Evolutionary conservation across 208 protist species (phyloP), one percentile per base, ranked within the genome.

Genomic region (Herpetomonas tarakana): DNA sequence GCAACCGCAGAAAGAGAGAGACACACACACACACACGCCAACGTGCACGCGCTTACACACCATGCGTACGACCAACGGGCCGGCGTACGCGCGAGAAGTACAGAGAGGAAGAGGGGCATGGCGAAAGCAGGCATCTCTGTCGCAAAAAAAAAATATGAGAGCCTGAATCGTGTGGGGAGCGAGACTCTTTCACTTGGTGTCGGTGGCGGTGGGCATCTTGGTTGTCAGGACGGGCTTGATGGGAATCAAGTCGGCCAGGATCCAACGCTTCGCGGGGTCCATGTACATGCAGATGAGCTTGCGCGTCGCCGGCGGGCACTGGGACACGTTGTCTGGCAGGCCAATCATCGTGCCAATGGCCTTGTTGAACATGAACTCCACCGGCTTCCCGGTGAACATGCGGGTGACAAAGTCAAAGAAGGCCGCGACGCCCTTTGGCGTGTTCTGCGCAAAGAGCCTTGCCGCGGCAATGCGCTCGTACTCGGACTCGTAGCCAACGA

Each of bases 261-360:
- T 66, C 87, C 87, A 93, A 38, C 63, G 65, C 16, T 78, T 57
- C 28, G 81, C 58, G 0, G 30, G 30, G 61, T 90, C 83, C 71
- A 93, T 67, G 66, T 93, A 93, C 52, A 90, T 72, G 62, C 78
- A 82, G 59, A 91, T 38, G 21, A 89, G 59, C 71, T 91, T 93
- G 25, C 81, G 71, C 45, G 63, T 75, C 29, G 79, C 83, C 27
- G 83, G 83, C 49, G 82, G 71, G 57, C 59, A 76, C 30, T 86
- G 50, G 1, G 52, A 59, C 38, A 91, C 72, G 50, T 91, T 71
- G 16, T 81, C 69, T 1, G 83, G 76, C 21, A 87, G 70, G 30
- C 78, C 75, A 31, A 88, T 70, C 69, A 86, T 72, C 3, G 66
- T 51, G 0, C 68, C 72, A 38, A 81, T 72, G 11, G 59, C 58